Base-by-base conservation (phyloP, 257 asterid species). In the Galeopsis tetrahit region DNA sequence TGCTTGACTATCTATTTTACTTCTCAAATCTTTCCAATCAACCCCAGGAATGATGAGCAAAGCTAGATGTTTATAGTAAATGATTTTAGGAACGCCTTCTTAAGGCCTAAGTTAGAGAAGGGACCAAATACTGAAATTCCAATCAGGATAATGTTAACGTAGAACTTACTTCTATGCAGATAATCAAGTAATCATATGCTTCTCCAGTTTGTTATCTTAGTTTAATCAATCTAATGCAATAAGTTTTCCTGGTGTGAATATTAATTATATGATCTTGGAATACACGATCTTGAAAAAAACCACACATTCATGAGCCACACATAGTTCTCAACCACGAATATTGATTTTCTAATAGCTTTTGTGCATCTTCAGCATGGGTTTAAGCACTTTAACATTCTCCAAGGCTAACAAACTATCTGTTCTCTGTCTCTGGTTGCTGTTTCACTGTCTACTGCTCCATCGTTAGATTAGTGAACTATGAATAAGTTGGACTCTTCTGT, bases 301-400 rank as follows among this genome's bases (percentile, higher is more conserved):
- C 66, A 36, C 53, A 7, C 53, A 28, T 68, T 40, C 33, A 35
- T 5, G 14, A 48, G 40, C 44, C 68, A 67, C 13, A 73, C 42
- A 32, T 44, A 31, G 49, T 68, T 63, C 70, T 28, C 67, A 49
- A 70, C 48, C 17, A 58, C 2, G 21, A 68, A 42, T 32, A 11
- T 32, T 58, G 51, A 68, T 36, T 56, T 61, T 7, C 64, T 43
- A 21, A 10, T 28, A 58, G 33, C 14, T 66, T 42, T 51, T 40
- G 51, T 3, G 8, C 51, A 13, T 59, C 31, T 59, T 15, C 6
- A 52, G 42, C 61, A 57, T 76, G 63, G 55, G 61, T 17, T 40
- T 21, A 28, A 76, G 73, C 63, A 70, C 15, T 53, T 40, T 55
- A 49, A 46, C 67, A 52, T 75, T 38, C 43, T 68, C 28, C 59